These are phyloP conservation scores for Apocynum venetum DNA, from an alignment of 257 asterid species.

Conservation along the genomic window DNA sequence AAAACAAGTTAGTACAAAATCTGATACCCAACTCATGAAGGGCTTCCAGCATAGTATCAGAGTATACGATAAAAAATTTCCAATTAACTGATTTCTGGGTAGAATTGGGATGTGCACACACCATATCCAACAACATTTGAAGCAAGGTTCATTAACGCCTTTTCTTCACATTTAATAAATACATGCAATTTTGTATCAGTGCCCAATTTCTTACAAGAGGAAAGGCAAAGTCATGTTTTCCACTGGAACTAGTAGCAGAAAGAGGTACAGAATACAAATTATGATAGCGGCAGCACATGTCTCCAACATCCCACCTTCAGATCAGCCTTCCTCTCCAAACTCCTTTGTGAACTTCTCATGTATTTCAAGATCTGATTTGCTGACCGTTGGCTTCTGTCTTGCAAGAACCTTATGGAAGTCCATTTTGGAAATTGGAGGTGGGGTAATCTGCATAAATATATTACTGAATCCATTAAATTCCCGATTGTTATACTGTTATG, in stretches of 20 bases:
- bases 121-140: slow-evolving; percentile 23
- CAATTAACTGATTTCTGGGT: background rate
- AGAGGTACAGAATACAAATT: slow-evolving; percentile 27
- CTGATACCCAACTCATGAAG: background rate
- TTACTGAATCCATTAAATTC: background rate
- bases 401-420: slow-evolving; percentile 95
- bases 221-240: slow-evolving; percentile 1
- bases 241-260: background rate
- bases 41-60: background rate
- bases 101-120: slow-evolving; percentile 16
- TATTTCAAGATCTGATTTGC: slow-evolving; percentile 88
- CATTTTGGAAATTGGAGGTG: slow-evolving; percentile 81
- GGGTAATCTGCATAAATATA: slow-evolving; percentile 54
- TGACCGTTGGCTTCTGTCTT: slow-evolving; percentile 89
- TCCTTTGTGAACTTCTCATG: slow-evolving; percentile 91
- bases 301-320: background rate
- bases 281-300: slow-evolving; percentile 11
- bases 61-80: slow-evolving; percentile 3
- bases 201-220: slow-evolving; percentile 13
- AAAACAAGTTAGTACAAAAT: too few relatives aligned
- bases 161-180: slow-evolving; percentile 31
- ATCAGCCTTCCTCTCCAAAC: slow-evolving; percentile 96
- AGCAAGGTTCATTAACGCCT: slow-evolving; percentile 13
- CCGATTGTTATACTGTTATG: background rate
- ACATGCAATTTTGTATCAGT: slow-evolving; percentile 15